Conservation (phyloP, 345 rosid genomes). For the Erodium maritimum region DNA sequence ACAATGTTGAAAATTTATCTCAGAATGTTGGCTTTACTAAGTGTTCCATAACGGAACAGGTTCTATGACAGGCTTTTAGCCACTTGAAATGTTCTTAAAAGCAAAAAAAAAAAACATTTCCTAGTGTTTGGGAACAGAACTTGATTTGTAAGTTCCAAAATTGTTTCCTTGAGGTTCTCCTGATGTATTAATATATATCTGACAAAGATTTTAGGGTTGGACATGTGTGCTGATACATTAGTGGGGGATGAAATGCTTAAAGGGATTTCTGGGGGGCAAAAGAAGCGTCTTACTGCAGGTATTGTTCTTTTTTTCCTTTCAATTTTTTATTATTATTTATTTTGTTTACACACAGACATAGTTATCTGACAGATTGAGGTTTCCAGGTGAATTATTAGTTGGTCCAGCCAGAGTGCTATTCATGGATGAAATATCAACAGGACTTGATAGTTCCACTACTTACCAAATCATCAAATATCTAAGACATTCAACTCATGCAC, state of each 20-base stretch:
- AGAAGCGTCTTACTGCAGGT: conserved; percentile 98
- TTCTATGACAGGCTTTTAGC: too few species aligned
- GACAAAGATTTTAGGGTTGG: conserved; percentile 98
- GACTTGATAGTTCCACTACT: conserved; percentile 96
- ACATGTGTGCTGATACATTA: conserved; percentile 79
- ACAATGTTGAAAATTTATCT: too few species aligned
- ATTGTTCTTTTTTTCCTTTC: too few species aligned
- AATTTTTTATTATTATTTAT: too few species aligned
- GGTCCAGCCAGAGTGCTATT: conserved; percentile 94
- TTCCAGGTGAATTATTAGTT: conserved; percentile 79
- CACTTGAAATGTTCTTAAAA: too few species aligned
- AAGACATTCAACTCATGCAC: conserved; percentile 73
- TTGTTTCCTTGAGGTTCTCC: not conserved
- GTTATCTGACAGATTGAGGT: conserved; percentile 5
- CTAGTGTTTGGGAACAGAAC: not conserved
- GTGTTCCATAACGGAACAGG: too few species aligned
- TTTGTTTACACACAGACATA: not conserved
- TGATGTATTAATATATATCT: conserved; percentile 21
- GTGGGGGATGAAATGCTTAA: conserved; percentile 98
- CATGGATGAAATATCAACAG: conserved; percentile 98
- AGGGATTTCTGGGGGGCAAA: conserved; percentile 99
- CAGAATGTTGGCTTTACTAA: too few species aligned
- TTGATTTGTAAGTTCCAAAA: not conserved
- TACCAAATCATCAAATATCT: conserved; percentile 82
- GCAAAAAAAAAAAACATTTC: too few species aligned